These are phyloP conservation scores for Gossypium aridum DNA, from an alignment of 441 rosid species.

Conservation along the genomic window DNA sequence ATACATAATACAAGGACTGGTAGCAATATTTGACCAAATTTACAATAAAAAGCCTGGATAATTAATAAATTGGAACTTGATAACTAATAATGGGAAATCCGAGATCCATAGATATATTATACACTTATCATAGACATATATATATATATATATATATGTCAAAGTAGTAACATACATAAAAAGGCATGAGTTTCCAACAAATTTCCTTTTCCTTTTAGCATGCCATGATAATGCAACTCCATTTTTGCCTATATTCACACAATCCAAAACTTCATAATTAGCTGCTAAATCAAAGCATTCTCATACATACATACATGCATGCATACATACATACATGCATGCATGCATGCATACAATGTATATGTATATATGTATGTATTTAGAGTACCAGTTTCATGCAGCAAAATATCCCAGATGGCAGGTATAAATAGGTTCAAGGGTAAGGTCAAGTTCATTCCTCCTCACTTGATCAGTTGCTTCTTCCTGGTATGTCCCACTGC, in stretches of 20 bases:
- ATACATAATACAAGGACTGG: too few species aligned
- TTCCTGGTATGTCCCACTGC: constrained; percentile 56
- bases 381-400: constrained; percentile 9
- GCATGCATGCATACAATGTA: too few species aligned
- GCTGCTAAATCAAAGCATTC: background rate
- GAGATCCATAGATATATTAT: background rate
- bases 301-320: too few species aligned
- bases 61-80: background rate
- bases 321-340: background rate
- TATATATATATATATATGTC: background rate
- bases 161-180: background rate
- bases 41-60: background rate
- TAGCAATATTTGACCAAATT: background rate
- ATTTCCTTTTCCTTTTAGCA: background rate
- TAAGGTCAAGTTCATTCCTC: constrained; percentile 65
- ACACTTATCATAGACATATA: background rate
- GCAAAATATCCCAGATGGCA: constrained; percentile 61
- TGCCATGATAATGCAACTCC: background rate
- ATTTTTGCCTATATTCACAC: constrained; percentile 12
- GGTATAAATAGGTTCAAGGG: constrained; percentile 54
- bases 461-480: constrained; percentile 37
- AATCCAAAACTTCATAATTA: background rate
- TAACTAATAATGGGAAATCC: background rate
- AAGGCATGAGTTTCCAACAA: background rate
- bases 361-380: background rate